A percentile compares a stretch with the other conserved stretches of the same genome.
These are phyloP conservation scores for Trypanosoma conorhini DNA, from an alignment of 208 protist species.

Conservation along the genomic window DNA sequence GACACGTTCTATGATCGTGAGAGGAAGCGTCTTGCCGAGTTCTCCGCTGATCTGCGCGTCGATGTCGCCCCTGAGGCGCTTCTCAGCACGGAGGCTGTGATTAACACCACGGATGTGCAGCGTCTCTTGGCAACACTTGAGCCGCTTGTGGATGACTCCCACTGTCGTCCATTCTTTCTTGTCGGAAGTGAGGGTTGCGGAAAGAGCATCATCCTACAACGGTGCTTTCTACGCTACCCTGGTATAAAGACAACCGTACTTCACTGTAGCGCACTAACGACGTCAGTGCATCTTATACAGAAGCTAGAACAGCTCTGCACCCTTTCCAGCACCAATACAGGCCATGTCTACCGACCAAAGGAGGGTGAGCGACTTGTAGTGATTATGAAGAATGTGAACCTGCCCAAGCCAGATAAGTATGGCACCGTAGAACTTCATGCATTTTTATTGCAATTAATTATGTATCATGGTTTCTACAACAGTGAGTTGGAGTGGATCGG, in stretches of 20 bases:
- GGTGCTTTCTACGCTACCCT: constrained; percentile 62
- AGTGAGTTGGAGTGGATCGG: constrained; percentile 96
- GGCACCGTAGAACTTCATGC: constrained; percentile 97
- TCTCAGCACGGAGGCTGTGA: constrained; percentile 56
- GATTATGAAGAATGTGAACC: constrained; percentile 97
- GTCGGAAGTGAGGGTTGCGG: constrained; percentile 97
- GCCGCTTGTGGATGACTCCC: constrained; percentile 77
- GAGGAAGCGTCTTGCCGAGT: constrained; percentile 59
- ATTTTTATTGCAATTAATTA: constrained; percentile 97
- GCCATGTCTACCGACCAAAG: constrained; percentile 93
- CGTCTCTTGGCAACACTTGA: constrained; percentile 71
- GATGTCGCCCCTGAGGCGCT: constrained; percentile 60
- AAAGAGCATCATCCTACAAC: constrained; percentile 90
- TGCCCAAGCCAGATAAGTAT: constrained; percentile 98
- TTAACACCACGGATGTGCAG: constrained; percentile 95
- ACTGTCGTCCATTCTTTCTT: constrained; percentile 93
- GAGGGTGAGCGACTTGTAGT: constrained; percentile 94
- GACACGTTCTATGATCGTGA: constrained; percentile 82
- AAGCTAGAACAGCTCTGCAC: constrained; percentile 95
- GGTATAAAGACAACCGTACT: constrained; percentile 78
- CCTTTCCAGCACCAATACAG: constrained; percentile 79
- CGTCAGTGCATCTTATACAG: constrained; percentile 92
- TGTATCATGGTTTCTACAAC: constrained; percentile 97
- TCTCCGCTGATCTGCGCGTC: constrained; percentile 50
- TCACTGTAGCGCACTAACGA: constrained; percentile 97